These are phyloP conservation scores for Phaeosphaeria sp. DNA, from an alignment of 2,329 filamentous ascomycete species.

Conservation along the genomic window DNA sequence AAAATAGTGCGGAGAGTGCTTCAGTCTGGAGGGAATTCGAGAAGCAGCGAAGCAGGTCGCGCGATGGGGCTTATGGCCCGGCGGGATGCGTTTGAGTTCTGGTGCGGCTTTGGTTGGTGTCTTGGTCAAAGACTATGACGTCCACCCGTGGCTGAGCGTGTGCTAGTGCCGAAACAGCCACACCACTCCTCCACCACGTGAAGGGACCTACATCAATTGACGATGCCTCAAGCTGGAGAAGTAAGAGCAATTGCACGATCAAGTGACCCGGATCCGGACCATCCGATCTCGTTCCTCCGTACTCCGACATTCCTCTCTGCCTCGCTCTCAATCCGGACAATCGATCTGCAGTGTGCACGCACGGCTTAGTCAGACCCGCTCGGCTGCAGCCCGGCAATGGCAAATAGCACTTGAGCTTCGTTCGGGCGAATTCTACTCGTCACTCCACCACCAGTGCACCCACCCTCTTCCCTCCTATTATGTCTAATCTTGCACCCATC, in stretches of 20 bases:
- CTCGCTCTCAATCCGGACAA: no score
- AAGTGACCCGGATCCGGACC: background rate
- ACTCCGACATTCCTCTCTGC: no score
- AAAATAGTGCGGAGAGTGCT: constrained; percentile 6
- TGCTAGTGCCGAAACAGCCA: background rate
- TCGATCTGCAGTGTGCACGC: no score
- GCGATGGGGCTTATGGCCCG: constrained; percentile 9
- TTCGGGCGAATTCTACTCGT: constrained; percentile 5
- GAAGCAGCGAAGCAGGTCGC: constrained; percentile 13
- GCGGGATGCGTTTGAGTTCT: constrained; percentile 6
- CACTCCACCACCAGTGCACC: constrained; percentile 12
- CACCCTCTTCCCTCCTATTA: constrained; percentile 33
- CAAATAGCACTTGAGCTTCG: background rate
- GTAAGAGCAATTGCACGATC: no score
- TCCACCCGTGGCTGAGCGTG: constrained; percentile 29
- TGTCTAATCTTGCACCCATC: constrained; percentile 64
- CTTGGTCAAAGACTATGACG: constrained; percentile 32
- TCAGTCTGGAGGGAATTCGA: constrained; percentile 5
- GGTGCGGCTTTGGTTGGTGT: constrained; percentile 6
- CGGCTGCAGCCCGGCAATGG: background rate
- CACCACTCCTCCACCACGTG: background rate
- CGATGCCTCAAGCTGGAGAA: no score
- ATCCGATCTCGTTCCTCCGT: no score
- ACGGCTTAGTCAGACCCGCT: background rate
- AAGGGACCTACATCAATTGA: background rate